Evolutionary conservation across 306 rosid genomes (phyloP).

Genomic region (Fragaria iinumae): DNA sequence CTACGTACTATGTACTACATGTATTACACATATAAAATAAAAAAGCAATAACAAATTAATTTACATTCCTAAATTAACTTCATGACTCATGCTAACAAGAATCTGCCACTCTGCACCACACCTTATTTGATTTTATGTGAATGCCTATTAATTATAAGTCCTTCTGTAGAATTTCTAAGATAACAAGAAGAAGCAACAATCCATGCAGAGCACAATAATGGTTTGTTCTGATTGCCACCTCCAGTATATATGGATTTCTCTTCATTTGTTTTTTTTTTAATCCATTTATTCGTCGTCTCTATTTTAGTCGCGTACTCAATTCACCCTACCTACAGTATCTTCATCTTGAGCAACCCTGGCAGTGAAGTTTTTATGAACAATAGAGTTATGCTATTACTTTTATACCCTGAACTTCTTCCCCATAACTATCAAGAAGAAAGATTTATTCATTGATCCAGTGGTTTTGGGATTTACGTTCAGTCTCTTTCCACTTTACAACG

Average conservation of each 20-base stretch:
- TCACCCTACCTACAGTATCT: neutral
- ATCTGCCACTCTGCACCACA: constrained; percentile 14
- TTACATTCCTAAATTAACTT: no score
- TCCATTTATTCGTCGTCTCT: neutral
- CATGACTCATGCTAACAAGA: no score
- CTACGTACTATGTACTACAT: no score
- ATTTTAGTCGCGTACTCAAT: neutral
- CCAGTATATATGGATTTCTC: neutral
- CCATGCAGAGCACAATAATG: constrained; percentile 58
- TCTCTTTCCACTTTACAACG: neutral
- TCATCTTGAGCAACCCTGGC: neutral
- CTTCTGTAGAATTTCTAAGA: constrained; percentile 50
- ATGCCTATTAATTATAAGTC: constrained; percentile 7
- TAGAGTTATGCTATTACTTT: neutral
- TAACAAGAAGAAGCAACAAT: constrained; percentile 43
- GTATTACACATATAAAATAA: no score
- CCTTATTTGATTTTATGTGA: neutral
- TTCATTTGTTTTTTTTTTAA: neutral
- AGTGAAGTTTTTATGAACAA: neutral
- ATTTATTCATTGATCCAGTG: no score
- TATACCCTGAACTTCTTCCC: neutral
- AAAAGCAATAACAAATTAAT: no score
- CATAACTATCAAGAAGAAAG: neutral
- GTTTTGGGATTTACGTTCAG: neutral
- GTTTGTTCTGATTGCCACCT: constrained; percentile 40